Evolutionary conservation across 2,329 filamentous ascomycete species (phyloP).

Genomic region (Xylariomycetidae sp.): DNA sequence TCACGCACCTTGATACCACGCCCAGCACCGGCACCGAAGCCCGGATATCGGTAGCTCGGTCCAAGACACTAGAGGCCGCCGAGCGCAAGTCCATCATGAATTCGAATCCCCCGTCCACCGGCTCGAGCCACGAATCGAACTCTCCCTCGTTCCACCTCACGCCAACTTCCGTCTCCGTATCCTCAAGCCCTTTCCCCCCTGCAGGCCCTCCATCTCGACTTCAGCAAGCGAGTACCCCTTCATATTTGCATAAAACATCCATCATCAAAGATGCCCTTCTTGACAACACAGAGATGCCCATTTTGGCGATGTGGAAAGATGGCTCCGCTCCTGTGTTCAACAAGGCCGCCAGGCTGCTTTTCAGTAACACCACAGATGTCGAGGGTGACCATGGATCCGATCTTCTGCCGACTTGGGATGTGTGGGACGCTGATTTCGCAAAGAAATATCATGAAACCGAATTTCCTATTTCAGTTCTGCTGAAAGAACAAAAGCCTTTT

Average conservation of each 20-base stretch:
- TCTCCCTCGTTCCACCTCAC: conserved; percentile 40
- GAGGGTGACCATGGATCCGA: conserved; percentile 43
- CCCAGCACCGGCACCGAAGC: conserved; percentile 25
- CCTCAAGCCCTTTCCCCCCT: conserved; percentile 58
- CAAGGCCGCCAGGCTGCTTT: conserved; percentile 52
- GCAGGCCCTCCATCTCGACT: conserved; percentile 56
- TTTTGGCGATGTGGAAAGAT: conserved; percentile 77
- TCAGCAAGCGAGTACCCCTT: conserved; percentile 51
- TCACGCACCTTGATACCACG: conserved; percentile 53
- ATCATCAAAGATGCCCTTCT: conserved; percentile 72
- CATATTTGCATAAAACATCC: conserved; percentile 65
- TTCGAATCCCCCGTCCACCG: conserved; percentile 37
- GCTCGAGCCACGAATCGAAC: conserved; percentile 41
- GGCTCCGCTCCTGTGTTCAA: conserved; percentile 70
- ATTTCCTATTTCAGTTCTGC: conserved; percentile 59
- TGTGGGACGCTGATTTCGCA: conserved; percentile 64
- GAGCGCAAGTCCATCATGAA: conserved; percentile 38
- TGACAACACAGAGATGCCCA: conserved; percentile 68
- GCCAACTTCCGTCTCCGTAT: conserved; percentile 47
- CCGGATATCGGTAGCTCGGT: conserved; percentile 33
- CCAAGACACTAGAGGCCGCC: conserved; percentile 37
- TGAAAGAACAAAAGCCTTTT: conserved; percentile 56
- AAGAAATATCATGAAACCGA: conserved; percentile 50
- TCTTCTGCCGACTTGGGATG: conserved; percentile 51
- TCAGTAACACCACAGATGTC: conserved; percentile 36